Percentiles rank a stretch among this genome's conserved stretches.
These are phyloP conservation scores for Gaeumannomyces tritici DNA, from an alignment of 2,329 filamentous ascomycete genomes.

Conservation along the genomic window DNA sequence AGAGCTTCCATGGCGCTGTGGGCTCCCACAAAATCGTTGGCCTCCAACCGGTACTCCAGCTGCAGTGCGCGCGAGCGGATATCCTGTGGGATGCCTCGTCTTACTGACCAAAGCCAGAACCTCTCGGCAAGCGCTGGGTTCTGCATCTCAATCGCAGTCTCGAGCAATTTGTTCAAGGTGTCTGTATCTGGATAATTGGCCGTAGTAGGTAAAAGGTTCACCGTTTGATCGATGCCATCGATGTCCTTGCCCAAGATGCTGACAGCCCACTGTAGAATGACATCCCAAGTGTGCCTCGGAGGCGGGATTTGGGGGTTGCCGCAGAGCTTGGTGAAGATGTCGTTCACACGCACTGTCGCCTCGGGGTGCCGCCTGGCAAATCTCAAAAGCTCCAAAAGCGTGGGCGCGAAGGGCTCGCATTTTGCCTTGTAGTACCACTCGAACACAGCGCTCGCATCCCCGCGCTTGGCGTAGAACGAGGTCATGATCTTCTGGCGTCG, in stretches of 20 bases:
- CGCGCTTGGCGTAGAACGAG: constrained; percentile 48
- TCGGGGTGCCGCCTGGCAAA: constrained; percentile 47
- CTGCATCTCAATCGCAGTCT: constrained; percentile 58
- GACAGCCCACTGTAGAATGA: constrained; percentile 67
- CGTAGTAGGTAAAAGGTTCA: constrained; percentile 61
- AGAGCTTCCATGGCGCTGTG: constrained; percentile 47
- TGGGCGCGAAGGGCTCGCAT: constrained; percentile 15
- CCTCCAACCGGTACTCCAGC: constrained; percentile 65
- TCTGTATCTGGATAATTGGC: constrained; percentile 51
- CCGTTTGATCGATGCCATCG: constrained; percentile 48
- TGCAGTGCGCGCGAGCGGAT: constrained; percentile 43
- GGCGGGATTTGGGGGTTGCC: constrained; percentile 25
- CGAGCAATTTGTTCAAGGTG: constrained; percentile 70
- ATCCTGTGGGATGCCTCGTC: constrained; percentile 34
- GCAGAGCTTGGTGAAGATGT: constrained; percentile 44
- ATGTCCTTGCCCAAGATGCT: constrained; percentile 58
- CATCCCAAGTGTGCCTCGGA: constrained; percentile 55
- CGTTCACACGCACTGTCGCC: constrained; percentile 46
- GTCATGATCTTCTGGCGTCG: constrained; percentile 46
- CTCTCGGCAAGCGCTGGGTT: constrained; percentile 66
- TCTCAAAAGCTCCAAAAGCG: constrained; percentile 46
- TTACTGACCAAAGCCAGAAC: constrained; percentile 39
- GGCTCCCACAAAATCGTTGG: constrained; percentile 63
- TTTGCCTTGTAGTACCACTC: constrained; percentile 51
- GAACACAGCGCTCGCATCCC: constrained; percentile 52